Evolutionary conservation across 345 rosid species (phyloP).

Genomic region (Eucalyptus melliodora): DNA sequence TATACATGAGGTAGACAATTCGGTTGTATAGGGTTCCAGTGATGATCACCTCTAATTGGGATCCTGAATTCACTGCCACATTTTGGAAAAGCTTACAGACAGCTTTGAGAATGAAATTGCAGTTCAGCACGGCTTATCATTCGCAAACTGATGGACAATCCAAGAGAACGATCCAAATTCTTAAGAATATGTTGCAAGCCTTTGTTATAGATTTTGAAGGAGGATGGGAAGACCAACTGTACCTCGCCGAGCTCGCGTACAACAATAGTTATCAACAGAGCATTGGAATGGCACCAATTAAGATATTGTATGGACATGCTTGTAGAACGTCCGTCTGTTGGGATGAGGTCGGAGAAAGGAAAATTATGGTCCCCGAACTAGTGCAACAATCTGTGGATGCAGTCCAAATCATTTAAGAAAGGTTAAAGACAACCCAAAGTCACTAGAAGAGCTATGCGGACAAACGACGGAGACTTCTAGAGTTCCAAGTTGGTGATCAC

Average conservation of each 20-base stretch:
- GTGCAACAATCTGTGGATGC: fast-evolving
- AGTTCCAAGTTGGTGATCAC: no score
- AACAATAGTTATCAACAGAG: no score
- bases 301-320: fast-evolving
- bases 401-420: fast-evolving
- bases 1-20: no score
- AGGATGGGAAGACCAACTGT: fast-evolving
- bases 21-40: fast-evolving
- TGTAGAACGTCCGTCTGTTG: fast-evolving
- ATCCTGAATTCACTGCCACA: fast-evolving
- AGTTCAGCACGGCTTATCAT: fast-evolving
- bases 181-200: fast-evolving
- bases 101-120: fast-evolving
- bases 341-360: no score
- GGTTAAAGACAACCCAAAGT: fast-evolving
- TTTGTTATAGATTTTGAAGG: no score
- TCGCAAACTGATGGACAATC: fast-evolving
- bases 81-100: no score
- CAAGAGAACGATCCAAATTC: fast-evolving
- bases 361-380: no score
- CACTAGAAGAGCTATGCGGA: no score
- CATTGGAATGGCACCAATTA: no score
- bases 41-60: fast-evolving
- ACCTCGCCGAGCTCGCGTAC: fast-evolving
- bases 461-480: no score